Evolutionary conservation across 768 basidiomycete species (phyloP), one percentile per base, ranked within the genome.

Genomic region (Phlebiopsis flavidoalba): DNA sequence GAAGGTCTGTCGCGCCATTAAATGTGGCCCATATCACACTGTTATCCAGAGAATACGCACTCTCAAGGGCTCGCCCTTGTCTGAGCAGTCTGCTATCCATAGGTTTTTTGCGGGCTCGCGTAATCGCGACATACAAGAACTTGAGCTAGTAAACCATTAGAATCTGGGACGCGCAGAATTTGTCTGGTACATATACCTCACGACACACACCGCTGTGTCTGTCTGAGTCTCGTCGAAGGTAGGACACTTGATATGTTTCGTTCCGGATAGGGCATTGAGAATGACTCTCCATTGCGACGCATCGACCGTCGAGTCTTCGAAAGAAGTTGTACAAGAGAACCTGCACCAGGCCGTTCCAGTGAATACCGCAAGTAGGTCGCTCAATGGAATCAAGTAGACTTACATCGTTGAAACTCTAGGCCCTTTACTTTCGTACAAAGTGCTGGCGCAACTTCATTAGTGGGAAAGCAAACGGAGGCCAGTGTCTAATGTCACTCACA

Each of bases 281-380:
- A 89, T 72, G 1, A 87, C 75, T 7, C 85, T 75, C 88, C 88
- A 90, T 51, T 84, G 83, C 0, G 80, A 71, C 1, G 69, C 58
- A 40, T 79, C 79, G 1, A 81, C 71, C 0, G 67, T 65, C 0
- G 89, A 91, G 64, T 88, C 86, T 26, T 82, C 79, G n/a, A 64
- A 91, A 91, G 71, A 90, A 91, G 63, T 91, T 85, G 65, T 85
- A 90, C 11, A 91, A 66, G 2, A 91, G 75, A 5, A 91, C 88
- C 88, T 89, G 60, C 6, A 31, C 26, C 26, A 31, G 26, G 3
- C 26, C 6, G 26, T 6, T 3, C 37, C 22, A 37, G 43, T 45
- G 15, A 45, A 6, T n/a, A 37, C 15, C 22, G 59, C n/a, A 47
- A 12, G 26, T 40, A 3, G 1, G 19, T 10, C 2, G 11, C 17